Evolutionary conservation across 331 rosid species (phyloP), one percentile per base, ranked within the genome.

Genomic region (Dryas integrifolia): DNA sequence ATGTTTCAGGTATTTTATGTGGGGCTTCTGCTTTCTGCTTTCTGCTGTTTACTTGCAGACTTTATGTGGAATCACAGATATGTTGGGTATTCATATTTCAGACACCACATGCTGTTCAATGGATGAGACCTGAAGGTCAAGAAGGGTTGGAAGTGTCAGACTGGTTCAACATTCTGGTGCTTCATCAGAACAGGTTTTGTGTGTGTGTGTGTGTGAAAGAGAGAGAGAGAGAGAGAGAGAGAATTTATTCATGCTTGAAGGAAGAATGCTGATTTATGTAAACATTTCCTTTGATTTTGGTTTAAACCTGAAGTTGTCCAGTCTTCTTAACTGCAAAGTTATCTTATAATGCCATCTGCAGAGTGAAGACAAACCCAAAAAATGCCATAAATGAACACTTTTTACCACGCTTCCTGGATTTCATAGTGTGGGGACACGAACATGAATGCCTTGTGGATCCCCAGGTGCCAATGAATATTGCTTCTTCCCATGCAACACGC

Each of bases 21-120:
- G 63, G 24, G 30, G 35, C 58, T 18, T 18, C 21, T 18, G 21
- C 21, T 18, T 52, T 67, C 55, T 69, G 6, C 56, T 80, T 60
- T 80, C 58, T 38, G 11, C 41, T 50, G 46, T 79, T 76, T 69
- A 67, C 5, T 55, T 18, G 5, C 11, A 9, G 63, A 70, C 70
- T 48, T 72, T 52, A 43, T 80, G 69, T 51, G 50, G 26, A 24
- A 67, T 69, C 49, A 57, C 26, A 62, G 68, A 50, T 52, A n/a
- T 64, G 61, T 9, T 77, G 15, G 46, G 26, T 50, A 60, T 82
- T 76, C 63, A 65, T 61, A 73, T 72, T 71, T 73, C 91, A 92
- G 98, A 92, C 98, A 45, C 98, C 98, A 43, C 98, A 94, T 85
- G 98, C 98, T 73, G 96, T 94, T 21, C 98, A 91, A 72, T 94